A percentile compares a stretch with the other conserved stretches of the same genome.
phyloP scores from a whole-genome alignment of 1,284 basidiomycete species.

The Marasmius fiardii region DNA sequence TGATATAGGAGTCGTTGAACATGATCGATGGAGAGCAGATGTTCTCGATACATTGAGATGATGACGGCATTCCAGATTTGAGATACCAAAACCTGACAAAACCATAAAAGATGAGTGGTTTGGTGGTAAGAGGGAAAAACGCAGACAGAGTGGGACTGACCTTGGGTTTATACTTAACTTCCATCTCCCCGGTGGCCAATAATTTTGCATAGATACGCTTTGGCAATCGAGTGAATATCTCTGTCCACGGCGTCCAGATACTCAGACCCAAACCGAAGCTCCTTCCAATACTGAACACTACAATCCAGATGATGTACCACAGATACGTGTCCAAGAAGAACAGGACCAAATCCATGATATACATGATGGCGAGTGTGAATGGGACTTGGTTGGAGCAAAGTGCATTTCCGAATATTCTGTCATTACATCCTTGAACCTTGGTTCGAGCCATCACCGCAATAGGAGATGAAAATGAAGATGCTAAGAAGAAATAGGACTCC shows the following conservation, averaged over 20 bases:
- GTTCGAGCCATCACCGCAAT: slow-evolving; percentile 91
- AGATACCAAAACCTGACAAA: slow-evolving; percentile 78
- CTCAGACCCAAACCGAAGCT: slow-evolving; percentile 89
- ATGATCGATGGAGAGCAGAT: slow-evolving; percentile 92
- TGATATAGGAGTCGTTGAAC: slow-evolving; percentile 94
- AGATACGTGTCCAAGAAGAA: slow-evolving; percentile 99
- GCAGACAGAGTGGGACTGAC: slow-evolving; percentile 33
- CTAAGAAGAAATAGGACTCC: slow-evolving; percentile 96
- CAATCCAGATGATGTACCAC: slow-evolving; percentile 97
- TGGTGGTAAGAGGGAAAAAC: background rate
- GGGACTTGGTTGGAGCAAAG: slow-evolving; percentile 88
- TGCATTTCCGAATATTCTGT: slow-evolving; percentile 74
- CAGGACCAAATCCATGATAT: slow-evolving; percentile 89
- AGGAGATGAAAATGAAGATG: slow-evolving; percentile 88
- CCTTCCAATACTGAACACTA: slow-evolving; percentile 87
- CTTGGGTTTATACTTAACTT: slow-evolving; percentile 97
- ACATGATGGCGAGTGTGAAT: slow-evolving; percentile 94
- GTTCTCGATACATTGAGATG: slow-evolving; percentile 98
- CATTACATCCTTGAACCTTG: slow-evolving; percentile 82
- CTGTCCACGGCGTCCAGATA: slow-evolving; percentile 98
- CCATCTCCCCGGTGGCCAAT: slow-evolving; percentile 91
- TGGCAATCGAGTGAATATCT: slow-evolving; percentile 91
- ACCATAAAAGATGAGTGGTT: background rate
- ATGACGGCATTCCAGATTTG: slow-evolving; percentile 98
- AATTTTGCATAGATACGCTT: slow-evolving; percentile 97